These are phyloP conservation scores for Rhizoclosmatium sp. DNA, from an alignment of 192 early-diverging fungal species.

Conservation along the genomic window DNA sequence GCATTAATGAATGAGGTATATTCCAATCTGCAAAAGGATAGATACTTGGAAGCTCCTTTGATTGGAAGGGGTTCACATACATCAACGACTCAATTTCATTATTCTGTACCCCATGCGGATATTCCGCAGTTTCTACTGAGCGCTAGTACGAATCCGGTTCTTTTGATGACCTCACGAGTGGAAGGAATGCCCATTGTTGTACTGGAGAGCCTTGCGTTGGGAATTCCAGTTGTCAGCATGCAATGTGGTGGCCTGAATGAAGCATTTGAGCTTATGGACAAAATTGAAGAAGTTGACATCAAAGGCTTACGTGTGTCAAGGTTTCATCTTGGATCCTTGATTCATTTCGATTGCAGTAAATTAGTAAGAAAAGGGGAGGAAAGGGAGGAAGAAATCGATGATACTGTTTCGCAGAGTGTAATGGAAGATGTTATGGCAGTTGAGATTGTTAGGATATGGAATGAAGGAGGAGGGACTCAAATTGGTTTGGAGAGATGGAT, in stretches of 20 bases:
- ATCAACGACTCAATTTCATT: neutral
- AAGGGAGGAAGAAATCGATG: neutral
- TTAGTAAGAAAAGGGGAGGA: neutral
- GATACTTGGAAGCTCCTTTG: neutral
- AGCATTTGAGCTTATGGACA: constrained; percentile 7
- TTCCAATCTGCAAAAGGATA: neutral
- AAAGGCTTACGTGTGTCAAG: neutral
- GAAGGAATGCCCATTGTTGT: constrained; percentile 43
- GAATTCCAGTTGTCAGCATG: constrained; percentile 41
- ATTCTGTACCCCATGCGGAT: neutral
- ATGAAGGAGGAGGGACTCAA: neutral
- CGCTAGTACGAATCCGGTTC: constrained; percentile 13
- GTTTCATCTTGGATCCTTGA: constrained; percentile 1
- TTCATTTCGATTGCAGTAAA: constrained; percentile 4
- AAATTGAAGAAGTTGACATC: neutral
- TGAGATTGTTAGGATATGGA: constrained; percentile 21
- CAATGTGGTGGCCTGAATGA: constrained; percentile 39
- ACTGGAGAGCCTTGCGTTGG: constrained; percentile 34
- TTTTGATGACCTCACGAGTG: constrained; percentile 36
- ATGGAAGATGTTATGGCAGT: constrained; percentile 28
- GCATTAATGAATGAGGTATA: neutral
- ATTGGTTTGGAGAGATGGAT: neutral
- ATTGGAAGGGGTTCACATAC: neutral
- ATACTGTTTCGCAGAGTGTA: neutral
- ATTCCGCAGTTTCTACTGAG: constrained; percentile 11